These are phyloP conservation scores for Aspergillus versicolor DNA, from an alignment of 2,329 filamentous ascomycete genomes.

Conservation along the genomic window DNA sequence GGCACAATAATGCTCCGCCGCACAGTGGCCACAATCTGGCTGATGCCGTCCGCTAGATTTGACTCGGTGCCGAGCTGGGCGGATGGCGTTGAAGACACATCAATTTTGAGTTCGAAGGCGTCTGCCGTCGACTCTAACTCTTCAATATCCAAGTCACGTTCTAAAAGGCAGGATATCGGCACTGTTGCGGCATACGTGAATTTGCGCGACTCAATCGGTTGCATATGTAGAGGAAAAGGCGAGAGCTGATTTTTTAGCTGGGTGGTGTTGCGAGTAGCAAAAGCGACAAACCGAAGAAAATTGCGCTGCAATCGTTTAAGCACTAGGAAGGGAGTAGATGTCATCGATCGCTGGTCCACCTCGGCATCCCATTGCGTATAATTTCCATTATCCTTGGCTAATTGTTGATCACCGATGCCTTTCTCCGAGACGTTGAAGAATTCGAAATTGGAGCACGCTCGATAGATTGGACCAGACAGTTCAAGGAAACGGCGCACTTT, in stretches of 20 bases:
- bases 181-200: conserved; percentile 69
- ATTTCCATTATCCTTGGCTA: conserved; percentile 22
- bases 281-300: conserved; percentile 67
- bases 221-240: conserved; percentile 62
- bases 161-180: conserved; percentile 57
- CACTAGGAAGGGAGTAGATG: conserved; percentile 60
- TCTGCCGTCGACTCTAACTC: conserved; percentile 66
- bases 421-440: conserved; percentile 73
- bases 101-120: conserved; percentile 63
- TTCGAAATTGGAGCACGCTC: conserved; percentile 69
- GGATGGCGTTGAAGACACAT: conserved; percentile 29
- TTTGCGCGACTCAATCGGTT: conserved; percentile 59
- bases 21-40: conserved; percentile 59
- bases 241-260: conserved; percentile 34
- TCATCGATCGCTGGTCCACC: conserved; percentile 39
- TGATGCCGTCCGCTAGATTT: conserved; percentile 52
- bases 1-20: conserved; percentile 63
- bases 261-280: conserved; percentile 49
- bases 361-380: conserved; percentile 29
- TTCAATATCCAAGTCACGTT: conserved; percentile 59
- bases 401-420: conserved; percentile 25
- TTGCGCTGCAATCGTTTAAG: conserved; percentile 68
- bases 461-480: conserved; percentile 53
- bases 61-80: conserved; percentile 33
- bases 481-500: conserved; percentile 60